Percentiles rank a stretch among this genome's conserved stretches.
phyloP scores from a whole-genome alignment of 192 early-diverging fungal genomes.

The Ambispora gerdemannii region DNA sequence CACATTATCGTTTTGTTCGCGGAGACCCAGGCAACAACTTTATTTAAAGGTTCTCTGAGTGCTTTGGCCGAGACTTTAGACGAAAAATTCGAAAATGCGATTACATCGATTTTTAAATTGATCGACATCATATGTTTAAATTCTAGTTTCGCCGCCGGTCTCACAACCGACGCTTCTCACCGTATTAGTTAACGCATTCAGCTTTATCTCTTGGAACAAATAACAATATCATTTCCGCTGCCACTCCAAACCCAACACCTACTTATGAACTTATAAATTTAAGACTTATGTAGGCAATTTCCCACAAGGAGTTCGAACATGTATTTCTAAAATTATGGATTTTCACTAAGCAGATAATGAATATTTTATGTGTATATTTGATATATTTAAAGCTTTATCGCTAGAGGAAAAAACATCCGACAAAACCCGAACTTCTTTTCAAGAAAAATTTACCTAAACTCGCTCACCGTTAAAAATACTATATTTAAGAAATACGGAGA shows the following conservation, averaged over 20 bases:
- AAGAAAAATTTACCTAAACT: constrained; percentile 86
- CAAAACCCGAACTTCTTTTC: constrained; percentile 86
- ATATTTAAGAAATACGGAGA: constrained; percentile 95
- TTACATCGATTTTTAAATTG: too few species aligned
- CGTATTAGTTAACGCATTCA: constrained; percentile 44
- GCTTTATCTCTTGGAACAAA: constrained; percentile 27
- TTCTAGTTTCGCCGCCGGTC: constrained; percentile 63
- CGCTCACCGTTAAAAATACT: constrained; percentile 75
- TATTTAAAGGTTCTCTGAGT: too few species aligned
- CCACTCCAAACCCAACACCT: background rate
- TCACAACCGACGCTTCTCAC: constrained; percentile 36
- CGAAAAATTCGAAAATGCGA: too few species aligned
- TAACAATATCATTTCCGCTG: too few species aligned
- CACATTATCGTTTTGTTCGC: too few species aligned
- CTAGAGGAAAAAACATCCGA: constrained; percentile 81
- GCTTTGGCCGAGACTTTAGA: too few species aligned
- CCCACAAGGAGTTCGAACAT: constrained; percentile 58
- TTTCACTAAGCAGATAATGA: background rate
- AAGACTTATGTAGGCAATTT: constrained; percentile 84
- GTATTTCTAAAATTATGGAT: background rate
- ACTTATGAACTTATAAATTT: constrained; percentile 58
- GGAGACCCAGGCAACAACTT: too few species aligned
- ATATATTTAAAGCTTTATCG: constrained; percentile 59
- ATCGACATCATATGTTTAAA: too few species aligned
- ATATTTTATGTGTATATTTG: background rate